Conservation (phyloP, 768 basidiomycete genomes). For the Rhodotorula taiwanensis region DNA sequence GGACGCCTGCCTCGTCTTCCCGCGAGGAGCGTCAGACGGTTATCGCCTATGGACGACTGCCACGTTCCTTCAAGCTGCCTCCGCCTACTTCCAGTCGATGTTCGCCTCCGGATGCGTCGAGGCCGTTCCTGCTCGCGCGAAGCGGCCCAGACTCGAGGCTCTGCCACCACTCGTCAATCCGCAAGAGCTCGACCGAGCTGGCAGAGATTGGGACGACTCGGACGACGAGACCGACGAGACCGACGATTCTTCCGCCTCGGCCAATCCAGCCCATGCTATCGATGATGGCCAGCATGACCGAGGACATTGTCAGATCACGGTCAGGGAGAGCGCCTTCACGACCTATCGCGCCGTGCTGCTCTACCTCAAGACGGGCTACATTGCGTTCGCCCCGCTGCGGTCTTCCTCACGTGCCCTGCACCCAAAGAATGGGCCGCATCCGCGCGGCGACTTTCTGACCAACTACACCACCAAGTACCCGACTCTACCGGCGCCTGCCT, state of each 20-base stretch:
- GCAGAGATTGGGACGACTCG: slow-evolving; percentile 8
- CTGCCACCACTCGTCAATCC: too few relatives aligned
- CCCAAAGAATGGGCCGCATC: background rate
- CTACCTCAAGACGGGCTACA: background rate
- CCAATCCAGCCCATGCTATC: too few relatives aligned
- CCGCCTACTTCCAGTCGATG: too few relatives aligned
- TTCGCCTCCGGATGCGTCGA: too few relatives aligned
- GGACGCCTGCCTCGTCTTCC: too few relatives aligned
- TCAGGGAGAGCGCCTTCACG: background rate
- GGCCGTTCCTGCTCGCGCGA: too few relatives aligned
- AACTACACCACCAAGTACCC: background rate
- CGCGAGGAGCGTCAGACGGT: too few relatives aligned
- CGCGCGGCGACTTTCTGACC: background rate
- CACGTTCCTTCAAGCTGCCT: too few relatives aligned
- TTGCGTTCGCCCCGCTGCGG: background rate
- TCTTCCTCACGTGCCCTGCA: background rate
- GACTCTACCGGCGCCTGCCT: background rate
- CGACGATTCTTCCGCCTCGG: background rate
- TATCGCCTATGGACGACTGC: too few relatives aligned
- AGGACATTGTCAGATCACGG: background rate
- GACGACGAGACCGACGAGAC: slow-evolving; percentile 8
- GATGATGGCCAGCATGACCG: background rate
- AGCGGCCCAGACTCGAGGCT: too few relatives aligned
- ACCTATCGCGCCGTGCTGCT: slow-evolving; percentile 5
- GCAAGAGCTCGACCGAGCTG: too few relatives aligned